phyloP scores from a whole-genome alignment of 768 basidiomycete species.

The Agrocybe praecox region DNA sequence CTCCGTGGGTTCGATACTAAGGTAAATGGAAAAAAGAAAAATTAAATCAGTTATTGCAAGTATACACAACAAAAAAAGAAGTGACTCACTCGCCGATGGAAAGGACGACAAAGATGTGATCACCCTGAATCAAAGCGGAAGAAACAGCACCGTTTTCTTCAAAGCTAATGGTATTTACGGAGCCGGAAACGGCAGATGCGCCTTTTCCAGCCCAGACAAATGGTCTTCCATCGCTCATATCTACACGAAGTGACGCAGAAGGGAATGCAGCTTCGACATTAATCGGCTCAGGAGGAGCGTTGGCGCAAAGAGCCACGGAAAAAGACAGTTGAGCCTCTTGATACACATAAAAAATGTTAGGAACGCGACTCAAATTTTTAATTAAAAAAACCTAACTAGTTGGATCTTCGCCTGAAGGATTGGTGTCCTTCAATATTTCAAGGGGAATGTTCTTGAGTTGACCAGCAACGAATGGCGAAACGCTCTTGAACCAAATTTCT shows the following conservation, averaged over 20 bases:
- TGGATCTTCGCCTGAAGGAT: neutral
- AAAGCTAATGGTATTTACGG: neutral
- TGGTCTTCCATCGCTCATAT: neutral
- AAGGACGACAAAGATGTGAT: neutral
- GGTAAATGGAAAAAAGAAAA: no score
- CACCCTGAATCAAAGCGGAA: neutral
- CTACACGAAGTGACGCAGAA: neutral
- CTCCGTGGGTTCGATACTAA: neutral
- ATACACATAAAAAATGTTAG: neutral
- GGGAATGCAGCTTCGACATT: neutral
- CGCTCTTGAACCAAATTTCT: neutral
- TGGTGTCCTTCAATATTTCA: neutral
- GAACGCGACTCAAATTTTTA: no score
- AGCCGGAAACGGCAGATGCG: neutral
- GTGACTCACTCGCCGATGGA: neutral
- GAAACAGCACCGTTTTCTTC: neutral
- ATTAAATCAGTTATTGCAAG: no score
- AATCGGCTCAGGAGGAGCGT: neutral
- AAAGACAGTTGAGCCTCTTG: neutral
- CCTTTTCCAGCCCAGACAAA: neutral
- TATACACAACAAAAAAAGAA: neutral
- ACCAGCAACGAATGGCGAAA: neutral
- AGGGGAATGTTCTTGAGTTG: neutral
- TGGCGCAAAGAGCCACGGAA: neutral
- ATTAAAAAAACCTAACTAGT: neutral